Evolutionary conservation across 768 basidiomycete genomes (phyloP).

Genomic region (Mrakia hoshinonis): DNA sequence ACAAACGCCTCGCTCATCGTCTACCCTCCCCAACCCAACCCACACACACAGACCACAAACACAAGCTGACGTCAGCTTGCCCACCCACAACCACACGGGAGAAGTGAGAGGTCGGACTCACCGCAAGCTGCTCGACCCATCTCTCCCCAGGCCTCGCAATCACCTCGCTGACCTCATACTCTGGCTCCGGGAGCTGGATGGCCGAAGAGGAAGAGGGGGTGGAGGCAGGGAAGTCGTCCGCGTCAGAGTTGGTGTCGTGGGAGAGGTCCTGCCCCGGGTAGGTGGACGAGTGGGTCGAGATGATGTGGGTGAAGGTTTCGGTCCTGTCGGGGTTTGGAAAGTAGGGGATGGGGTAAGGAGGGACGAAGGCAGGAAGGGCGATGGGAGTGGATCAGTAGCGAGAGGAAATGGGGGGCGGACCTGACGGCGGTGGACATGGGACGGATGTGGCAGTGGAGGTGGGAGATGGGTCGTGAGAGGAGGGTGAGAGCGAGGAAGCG

Average conservation of each 20-base stretch:
- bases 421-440: conserved; percentile 1
- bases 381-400: conserved; percentile 52
- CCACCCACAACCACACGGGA: background rate
- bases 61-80: background rate
- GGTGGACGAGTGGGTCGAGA: background rate
- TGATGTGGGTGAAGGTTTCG: background rate
- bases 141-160: background rate
- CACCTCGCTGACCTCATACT: background rate
- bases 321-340: background rate
- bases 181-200: background rate
- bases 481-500: conserved; percentile 47
- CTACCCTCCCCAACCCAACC: too few species aligned
- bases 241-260: conserved; percentile 1
- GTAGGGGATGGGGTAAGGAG: conserved; percentile 38
- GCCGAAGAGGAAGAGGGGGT: background rate
- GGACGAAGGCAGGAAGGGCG: conserved; percentile 54
- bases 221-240: background rate
- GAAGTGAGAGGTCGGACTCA: background rate
- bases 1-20: too few species aligned
- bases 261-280: background rate
- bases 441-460: background rate
- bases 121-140: background rate
- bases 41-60: too few species aligned
- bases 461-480: conserved; percentile 33
- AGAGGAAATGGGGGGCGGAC: background rate